A percentile compares a stretch with the other conserved stretches of the same genome.
Conservation (phyloP, 805 yeast species). For the Starmerella powellii region DNA sequence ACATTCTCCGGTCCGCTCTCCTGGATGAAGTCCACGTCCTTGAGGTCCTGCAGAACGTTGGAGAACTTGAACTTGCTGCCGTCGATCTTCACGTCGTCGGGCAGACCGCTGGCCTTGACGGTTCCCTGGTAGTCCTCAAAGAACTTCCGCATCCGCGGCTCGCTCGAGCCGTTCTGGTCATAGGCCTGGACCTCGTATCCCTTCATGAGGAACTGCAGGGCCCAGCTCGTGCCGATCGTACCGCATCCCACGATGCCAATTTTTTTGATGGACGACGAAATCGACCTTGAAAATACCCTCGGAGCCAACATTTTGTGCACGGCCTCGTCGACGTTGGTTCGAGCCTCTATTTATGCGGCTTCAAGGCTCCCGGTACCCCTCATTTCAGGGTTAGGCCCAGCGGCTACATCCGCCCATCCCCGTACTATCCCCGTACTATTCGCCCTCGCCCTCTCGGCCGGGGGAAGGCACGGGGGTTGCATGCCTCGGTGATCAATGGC, state of each 20-base stretch:
- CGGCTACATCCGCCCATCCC: too few relatives aligned
- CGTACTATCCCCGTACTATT: too few relatives aligned
- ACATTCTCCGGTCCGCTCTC: constrained; percentile 15
- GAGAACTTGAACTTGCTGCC: constrained; percentile 7
- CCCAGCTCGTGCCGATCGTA: constrained; percentile 15
- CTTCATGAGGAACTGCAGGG: constrained; percentile 10
- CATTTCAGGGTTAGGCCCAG: background rate
- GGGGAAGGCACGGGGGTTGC: too few relatives aligned
- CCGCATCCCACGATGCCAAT: constrained; percentile 15
- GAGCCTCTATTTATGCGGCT: background rate
- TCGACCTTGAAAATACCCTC: background rate
- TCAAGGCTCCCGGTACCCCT: background rate
- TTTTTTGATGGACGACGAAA: constrained; percentile 1
- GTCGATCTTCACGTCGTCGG: constrained; percentile 1
- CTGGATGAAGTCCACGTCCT: constrained; percentile 14
- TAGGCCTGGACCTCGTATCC: constrained; percentile 12
- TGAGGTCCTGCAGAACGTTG: background rate
- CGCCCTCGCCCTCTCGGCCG: too few relatives aligned
- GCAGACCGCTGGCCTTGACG: constrained; percentile 10
- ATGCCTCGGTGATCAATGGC: too few relatives aligned
- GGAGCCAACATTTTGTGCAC: constrained; percentile 1
- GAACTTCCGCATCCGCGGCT: constrained; percentile 9
- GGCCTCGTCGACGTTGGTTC: too few relatives aligned
- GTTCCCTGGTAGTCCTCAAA: constrained; percentile 8
- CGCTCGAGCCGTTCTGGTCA: constrained; percentile 10